These are phyloP conservation scores for Populus hybrid DNA, from an alignment of 441 rosid species.

Conservation along the genomic window DNA sequence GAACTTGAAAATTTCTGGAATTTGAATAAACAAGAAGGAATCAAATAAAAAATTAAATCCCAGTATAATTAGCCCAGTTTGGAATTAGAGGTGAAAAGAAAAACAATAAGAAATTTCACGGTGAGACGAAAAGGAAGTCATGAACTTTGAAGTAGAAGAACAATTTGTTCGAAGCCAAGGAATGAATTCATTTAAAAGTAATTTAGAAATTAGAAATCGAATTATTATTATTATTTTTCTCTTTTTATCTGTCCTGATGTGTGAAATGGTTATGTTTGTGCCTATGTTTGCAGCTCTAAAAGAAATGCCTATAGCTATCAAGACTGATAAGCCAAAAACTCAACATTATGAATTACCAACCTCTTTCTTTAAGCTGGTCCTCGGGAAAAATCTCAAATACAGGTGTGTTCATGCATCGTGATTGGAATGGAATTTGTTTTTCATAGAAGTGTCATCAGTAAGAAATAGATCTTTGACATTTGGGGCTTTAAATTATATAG, in stretches of 20 bases:
- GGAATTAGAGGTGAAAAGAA: not conserved
- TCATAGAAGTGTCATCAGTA: not conserved
- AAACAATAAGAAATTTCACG: not conserved
- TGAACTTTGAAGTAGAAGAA: not conserved
- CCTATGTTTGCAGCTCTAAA: constrained; percentile 39
- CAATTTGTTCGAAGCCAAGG: not conserved
- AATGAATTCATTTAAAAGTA: not conserved
- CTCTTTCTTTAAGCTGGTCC: constrained; percentile 78
- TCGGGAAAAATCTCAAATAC: constrained; percentile 70
- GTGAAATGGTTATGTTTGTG: not conserved
- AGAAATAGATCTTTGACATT: not conserved
- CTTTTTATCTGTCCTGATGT: not conserved
- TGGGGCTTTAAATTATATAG: not conserved
- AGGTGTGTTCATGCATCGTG: constrained; percentile 31
- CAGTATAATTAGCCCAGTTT: not conserved
- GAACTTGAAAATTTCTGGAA: not conserved
- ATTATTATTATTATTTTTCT: not conserved
- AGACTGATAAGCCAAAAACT: constrained; percentile 60
- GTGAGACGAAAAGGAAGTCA: not conserved
- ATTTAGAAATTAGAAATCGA: not conserved
- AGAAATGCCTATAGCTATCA: constrained; percentile 79
- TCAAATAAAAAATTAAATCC: not conserved
- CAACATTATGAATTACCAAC: constrained; percentile 87
- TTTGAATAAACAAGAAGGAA: not conserved
- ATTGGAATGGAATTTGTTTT: not conserved